A percentile compares a stretch with the other conserved stretches of the same genome.
phyloP scores from a whole-genome alignment of 2,329 filamentous ascomycete species.

The Beauveria varroae region DNA sequence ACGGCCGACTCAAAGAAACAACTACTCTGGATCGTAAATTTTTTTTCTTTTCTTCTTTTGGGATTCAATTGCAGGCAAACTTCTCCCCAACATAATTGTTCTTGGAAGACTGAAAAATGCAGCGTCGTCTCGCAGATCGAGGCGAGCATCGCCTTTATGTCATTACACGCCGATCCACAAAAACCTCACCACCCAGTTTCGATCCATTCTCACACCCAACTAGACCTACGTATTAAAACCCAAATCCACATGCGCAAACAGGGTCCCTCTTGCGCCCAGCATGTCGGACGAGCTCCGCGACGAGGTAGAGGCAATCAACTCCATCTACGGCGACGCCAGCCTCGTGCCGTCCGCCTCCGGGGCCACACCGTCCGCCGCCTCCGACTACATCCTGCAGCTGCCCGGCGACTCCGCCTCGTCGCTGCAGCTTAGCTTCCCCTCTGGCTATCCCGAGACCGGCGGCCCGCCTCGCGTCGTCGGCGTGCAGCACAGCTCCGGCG shows the following conservation, averaged over 20 bases:
- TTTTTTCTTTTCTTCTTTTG: too few relatives aligned
- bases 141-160: too few relatives aligned
- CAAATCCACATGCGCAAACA: not conserved
- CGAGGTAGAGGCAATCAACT: constrained; percentile 75
- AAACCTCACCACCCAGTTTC: not conserved
- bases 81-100: too few relatives aligned
- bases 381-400: constrained; percentile 54
- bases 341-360: constrained; percentile 28
- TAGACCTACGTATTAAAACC: too few relatives aligned
- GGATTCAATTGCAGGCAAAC: too few relatives aligned
- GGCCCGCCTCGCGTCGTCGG: constrained; percentile 67
- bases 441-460: constrained; percentile 69
- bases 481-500: constrained; percentile 73
- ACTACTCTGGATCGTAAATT: too few relatives aligned
- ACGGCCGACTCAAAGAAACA: too few relatives aligned
- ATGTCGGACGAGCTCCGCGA: constrained; percentile 59
- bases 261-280: not conserved
- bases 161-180: not conserved
- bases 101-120: too few relatives aligned
- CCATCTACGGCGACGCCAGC: constrained; percentile 69
- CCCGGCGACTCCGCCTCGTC: constrained; percentile 53
- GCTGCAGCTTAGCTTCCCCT: constrained; percentile 60
- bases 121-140: too few relatives aligned
- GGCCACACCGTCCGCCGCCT: constrained; percentile 24
- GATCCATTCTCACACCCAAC: not conserved